Percentiles rank a stretch among this genome's conserved stretches.
phyloP scores from a whole-genome alignment of 2,329 filamentous ascomycete genomes.

The Mycosphaerella arachidis region DNA sequence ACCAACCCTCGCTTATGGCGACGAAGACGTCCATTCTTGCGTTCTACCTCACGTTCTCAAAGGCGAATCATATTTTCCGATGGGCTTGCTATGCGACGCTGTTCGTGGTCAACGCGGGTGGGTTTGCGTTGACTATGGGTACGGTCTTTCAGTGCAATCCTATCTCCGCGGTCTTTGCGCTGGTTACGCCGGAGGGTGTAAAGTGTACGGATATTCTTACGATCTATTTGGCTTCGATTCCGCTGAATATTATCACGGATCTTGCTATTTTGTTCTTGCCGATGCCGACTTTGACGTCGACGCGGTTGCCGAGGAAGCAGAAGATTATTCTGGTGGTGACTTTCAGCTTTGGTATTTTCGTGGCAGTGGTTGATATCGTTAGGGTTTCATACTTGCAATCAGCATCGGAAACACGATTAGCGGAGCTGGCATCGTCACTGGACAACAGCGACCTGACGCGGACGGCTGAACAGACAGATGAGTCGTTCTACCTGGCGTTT shows the following conservation, averaged over 20 bases:
- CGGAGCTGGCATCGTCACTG: conserved; percentile 29
- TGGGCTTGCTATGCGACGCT: conserved; percentile 79
- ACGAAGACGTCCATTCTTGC: conserved; percentile 89
- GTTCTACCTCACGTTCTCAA: conserved; percentile 81
- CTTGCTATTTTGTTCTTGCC: conserved; percentile 81
- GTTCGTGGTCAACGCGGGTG: conserved; percentile 71
- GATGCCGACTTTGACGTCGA: conserved; percentile 79
- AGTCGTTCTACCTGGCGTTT: conserved; percentile 69
- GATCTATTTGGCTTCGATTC: conserved; percentile 68
- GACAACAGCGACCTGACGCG: conserved; percentile 9
- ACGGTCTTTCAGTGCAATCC: conserved; percentile 85
- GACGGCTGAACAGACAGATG: conserved; percentile 46
- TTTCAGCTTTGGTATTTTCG: conserved; percentile 82
- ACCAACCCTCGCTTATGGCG: conserved; percentile 82
- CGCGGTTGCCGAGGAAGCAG: conserved; percentile 78
- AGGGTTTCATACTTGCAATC: conserved; percentile 85
- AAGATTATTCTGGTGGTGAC: conserved; percentile 84
- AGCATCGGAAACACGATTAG: conserved; percentile 51
- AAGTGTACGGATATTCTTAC: conserved; percentile 59
- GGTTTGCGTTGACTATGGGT: conserved; percentile 73
- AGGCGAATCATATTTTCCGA: conserved; percentile 71
- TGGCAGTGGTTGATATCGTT: conserved; percentile 81
- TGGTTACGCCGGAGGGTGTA: conserved; percentile 42
- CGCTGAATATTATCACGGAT: conserved; percentile 88
- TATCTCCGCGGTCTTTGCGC: conserved; percentile 62